Conservation (phyloP, 768 basidiomycete genomes). For the Serendipita sp. region DNA sequence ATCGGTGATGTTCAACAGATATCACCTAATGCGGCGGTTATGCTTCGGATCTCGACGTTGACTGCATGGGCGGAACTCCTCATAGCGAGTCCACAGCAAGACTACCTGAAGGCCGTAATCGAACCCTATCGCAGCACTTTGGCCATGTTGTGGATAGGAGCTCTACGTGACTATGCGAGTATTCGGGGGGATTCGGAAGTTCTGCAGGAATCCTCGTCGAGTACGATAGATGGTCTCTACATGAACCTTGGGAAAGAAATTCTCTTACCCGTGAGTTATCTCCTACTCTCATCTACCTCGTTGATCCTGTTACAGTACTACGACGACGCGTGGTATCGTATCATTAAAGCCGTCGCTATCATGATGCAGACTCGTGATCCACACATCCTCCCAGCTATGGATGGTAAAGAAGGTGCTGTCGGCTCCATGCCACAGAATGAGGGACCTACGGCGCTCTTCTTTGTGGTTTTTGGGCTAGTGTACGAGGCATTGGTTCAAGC, state of each 20-base stretch:
- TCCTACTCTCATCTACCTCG: not conserved
- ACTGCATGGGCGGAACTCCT: conserved; percentile 93
- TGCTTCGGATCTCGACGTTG: conserved; percentile 81
- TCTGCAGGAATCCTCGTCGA: conserved; percentile 54
- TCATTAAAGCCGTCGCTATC: conserved; percentile 72
- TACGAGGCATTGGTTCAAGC: conserved; percentile 69
- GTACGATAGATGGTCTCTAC: conserved; percentile 65
- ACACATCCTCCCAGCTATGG: conserved; percentile 60
- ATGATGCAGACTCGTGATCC: conserved; percentile 57
- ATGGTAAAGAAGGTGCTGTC: conserved; percentile 37
- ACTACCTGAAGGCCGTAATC: conserved; percentile 65
- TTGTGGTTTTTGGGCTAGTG: conserved; percentile 80
- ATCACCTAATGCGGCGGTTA: conserved; percentile 86
- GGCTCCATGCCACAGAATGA: conserved; percentile 20
- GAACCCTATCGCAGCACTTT: conserved; percentile 61
- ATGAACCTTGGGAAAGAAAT: conserved; percentile 83
- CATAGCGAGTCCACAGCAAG: conserved; percentile 53
- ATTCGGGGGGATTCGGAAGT: conserved; percentile 81
- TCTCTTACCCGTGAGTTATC: conserved; percentile 57
- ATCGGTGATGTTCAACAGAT: conserved; percentile 76
- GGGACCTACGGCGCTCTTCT: conserved; percentile 72
- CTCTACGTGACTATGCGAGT: conserved; percentile 82
- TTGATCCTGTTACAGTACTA: conserved; percentile 50
- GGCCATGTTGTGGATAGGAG: conserved; percentile 72
- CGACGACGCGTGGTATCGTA: conserved; percentile 57